Base-by-base conservation (phyloP, 352 stramenopile genomes). In the Pythium myriotylum region DNA sequence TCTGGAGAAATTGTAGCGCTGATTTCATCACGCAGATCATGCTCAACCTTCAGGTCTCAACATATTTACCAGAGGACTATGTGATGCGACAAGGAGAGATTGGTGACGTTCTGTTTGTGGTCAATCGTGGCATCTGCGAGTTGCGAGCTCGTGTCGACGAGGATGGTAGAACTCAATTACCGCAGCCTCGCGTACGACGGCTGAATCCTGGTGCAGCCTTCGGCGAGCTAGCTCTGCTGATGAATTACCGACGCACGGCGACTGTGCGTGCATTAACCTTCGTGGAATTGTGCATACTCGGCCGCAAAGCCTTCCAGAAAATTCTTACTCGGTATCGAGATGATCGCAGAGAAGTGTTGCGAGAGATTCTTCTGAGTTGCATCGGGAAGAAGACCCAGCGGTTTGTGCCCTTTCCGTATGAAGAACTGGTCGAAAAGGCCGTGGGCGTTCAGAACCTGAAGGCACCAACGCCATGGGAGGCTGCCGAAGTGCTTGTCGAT, bases 41-140 rank as follows among this genome's bases (percentile, higher is more conserved):
- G 33, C 26, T 65, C 9, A 45, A 37, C 14, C 55, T 80, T 7
- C 20, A 66, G 4, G 59, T 68, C 9, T 43, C 51, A 9, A 52
- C 70, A 19, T 80, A 76, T 41, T 52, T 79, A 3, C 73, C 73
- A 5, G 72, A 78, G 17, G 73, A 81, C 32, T 81, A 74, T 48
- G 47, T 78, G 45, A 71, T 81, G 48, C 57, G 62, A 24, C 56
- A 67, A n/a, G 72, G 65, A 14, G 68, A 77, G n/a, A 66, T 74
- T 16, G 69, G 72, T 43, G 33, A 65, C 29, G 43, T 66, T 7
- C 54, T 79, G n/a, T 80, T 76, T 42, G 51, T 77, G n/a, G 65
- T 80, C 54, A 67, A 80, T 19, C 49, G 54, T 24, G 68, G 68
- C 33, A 55, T 73, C 19, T 73, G 65, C 41, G 72, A 80, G 42